These are phyloP conservation scores for Zygosaccharomyces bailii DNA, from an alignment of 805 yeast genomes.

Conservation along the genomic window DNA sequence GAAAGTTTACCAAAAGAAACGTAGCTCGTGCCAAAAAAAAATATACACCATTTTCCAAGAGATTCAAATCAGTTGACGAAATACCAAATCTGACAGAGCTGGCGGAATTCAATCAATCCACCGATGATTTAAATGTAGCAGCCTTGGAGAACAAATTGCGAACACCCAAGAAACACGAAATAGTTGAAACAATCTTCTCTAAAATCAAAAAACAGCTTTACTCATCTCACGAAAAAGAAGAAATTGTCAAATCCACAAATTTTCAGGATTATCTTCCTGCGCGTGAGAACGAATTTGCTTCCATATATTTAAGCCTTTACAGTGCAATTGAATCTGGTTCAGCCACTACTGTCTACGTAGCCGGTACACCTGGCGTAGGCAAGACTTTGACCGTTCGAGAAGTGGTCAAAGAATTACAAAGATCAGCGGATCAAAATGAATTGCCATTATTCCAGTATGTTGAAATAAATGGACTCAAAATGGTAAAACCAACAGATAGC, in stretches of 20 bases:
- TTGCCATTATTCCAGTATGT: slow-evolving; percentile 59
- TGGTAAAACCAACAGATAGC: slow-evolving; percentile 73
- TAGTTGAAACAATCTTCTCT: slow-evolving; percentile 35
- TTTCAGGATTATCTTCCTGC: slow-evolving; percentile 66
- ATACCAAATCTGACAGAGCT: slow-evolving; percentile 33
- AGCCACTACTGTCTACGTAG: slow-evolving; percentile 83
- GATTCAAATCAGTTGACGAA: slow-evolving; percentile 26
- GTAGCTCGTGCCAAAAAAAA: slow-evolving; percentile 33
- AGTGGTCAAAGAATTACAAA: slow-evolving; percentile 65
- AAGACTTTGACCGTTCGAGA: slow-evolving; percentile 92
- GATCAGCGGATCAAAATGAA: slow-evolving; percentile 38
- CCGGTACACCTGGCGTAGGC: slow-evolving; percentile 98
- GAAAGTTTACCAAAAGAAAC: slow-evolving; percentile 34
- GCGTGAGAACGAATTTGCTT: slow-evolving; percentile 76
- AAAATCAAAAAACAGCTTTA: slow-evolving; percentile 36
- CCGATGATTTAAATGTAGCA: slow-evolving; percentile 22
- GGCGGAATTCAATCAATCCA: slow-evolving; percentile 28
- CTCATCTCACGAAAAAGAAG: slow-evolving; percentile 42
- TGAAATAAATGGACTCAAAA: slow-evolving; percentile 88
- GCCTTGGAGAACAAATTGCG: slow-evolving; percentile 32
- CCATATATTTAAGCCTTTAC: slow-evolving; percentile 64
- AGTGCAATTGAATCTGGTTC: slow-evolving; percentile 63
- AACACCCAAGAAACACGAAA: slow-evolving; percentile 40
- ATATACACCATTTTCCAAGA: slow-evolving; percentile 30
- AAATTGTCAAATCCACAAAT: slow-evolving; percentile 38